Evolutionary conservation across 2,329 filamentous ascomycete genomes (phyloP).

Genomic region (Plenodomus tracheiphilus): DNA sequence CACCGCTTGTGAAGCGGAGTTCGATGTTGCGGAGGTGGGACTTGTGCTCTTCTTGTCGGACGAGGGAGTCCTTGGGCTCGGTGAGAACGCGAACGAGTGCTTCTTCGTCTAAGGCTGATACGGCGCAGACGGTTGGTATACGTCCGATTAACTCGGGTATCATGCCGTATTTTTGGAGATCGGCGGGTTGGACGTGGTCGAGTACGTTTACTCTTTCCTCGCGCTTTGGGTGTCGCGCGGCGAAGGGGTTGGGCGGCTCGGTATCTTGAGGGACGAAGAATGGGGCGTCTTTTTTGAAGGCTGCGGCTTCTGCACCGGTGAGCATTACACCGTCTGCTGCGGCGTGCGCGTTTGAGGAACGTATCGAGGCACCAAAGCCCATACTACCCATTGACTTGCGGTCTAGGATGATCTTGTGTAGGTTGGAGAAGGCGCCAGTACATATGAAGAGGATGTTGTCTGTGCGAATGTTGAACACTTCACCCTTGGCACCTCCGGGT

Average conservation of each 20-base stretch:
- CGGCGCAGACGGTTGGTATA: constrained; percentile 84
- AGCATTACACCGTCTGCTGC: constrained; percentile 61
- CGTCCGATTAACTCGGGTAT: constrained; percentile 97
- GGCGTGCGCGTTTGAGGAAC: constrained; percentile 56
- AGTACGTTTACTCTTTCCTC: constrained; percentile 58
- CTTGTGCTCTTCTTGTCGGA: constrained; percentile 85
- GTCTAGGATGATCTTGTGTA: constrained; percentile 84
- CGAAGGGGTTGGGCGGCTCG: constrained; percentile 30
- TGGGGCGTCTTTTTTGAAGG: constrained; percentile 62
- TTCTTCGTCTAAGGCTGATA: constrained; percentile 71
- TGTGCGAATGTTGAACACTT: constrained; percentile 77
- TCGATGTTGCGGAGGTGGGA: constrained; percentile 79
- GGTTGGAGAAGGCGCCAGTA: constrained; percentile 89
- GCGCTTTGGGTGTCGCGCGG: constrained; percentile 18
- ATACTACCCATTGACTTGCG: constrained; percentile 86
- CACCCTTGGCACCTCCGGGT: constrained; percentile 52
- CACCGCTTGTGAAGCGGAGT: constrained; percentile 79
- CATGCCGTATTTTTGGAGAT: constrained; percentile 84
- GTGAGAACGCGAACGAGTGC: constrained; percentile 84
- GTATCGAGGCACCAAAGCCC: constrained; percentile 85
- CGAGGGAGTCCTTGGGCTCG: constrained; percentile 84
- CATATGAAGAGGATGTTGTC: constrained; percentile 98
- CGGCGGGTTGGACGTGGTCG: constrained; percentile 73
- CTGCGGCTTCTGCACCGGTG: constrained; percentile 58
- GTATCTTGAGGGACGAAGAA: constrained; percentile 52